Evolutionary conservation across 2,329 filamentous ascomycete species (phyloP), one percentile per base, ranked within the genome.

Genomic region (Fusarium sp.): DNA sequence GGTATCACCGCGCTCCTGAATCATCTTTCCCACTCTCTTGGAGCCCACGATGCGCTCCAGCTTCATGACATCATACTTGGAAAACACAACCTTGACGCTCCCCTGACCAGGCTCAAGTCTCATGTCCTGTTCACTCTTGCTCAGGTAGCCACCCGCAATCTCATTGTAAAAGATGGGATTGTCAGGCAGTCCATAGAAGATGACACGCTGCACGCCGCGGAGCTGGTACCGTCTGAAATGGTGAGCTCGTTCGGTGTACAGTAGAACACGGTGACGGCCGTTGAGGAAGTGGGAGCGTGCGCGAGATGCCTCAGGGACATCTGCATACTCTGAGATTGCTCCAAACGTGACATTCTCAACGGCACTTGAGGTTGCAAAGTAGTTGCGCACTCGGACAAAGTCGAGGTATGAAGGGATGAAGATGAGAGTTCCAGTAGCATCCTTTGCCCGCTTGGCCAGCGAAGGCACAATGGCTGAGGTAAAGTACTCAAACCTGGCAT

Each of bases 191-290:
- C 92, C 93, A 81, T 98, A 98, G 87, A 98, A 93, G 61, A 98
- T 88, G n/a, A 98, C 90, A 45, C 92, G 88, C 82, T 92, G 92
- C 16, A 97, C 95, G 24, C 97, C 97, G 39, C 91, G 89, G 64
- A 99, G 88, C 75, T 90, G 89, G 80, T 97, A 95, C n/a, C 97
- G 89, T 59, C 95, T 91, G 87, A 98, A 98, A 83, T 99, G 97
- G 83, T 99, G 97, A n/a, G 95, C 94, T 68, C 97, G 92, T 82
- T 97, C 96, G 2, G 95, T 97, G 84, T 98, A 99, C 18, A 99
- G 86, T 43, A 99, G 84, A 20, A 98, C 89, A 22, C 91, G 91
- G 81, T 98, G 94, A 18, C 95, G 89, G 6, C 95, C 97, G 43
- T 87, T 93, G 74, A 95, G 85, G 83, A 99, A 98, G 81, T 98